A percentile compares a stretch with the other conserved stretches of the same genome.
These are phyloP conservation scores for Schwanniomyces etchellsii DNA, from an alignment of 1,139 yeast genomes.

Conservation along the genomic window DNA sequence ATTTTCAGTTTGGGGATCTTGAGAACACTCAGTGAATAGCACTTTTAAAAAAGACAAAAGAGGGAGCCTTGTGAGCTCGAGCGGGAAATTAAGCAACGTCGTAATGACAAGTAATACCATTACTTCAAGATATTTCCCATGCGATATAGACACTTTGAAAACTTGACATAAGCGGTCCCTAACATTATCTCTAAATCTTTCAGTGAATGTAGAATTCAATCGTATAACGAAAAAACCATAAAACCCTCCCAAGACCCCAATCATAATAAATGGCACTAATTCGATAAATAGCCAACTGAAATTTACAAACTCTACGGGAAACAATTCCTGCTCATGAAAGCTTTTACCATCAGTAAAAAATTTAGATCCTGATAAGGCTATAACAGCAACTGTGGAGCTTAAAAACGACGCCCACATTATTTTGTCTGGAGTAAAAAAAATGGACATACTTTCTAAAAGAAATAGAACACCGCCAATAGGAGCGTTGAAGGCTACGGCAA, in stretches of 20 bases:
- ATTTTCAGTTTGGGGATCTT: constrained; percentile 11
- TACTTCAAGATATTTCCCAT: constrained; percentile 41
- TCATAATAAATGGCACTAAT: constrained; percentile 56
- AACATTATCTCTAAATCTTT: constrained; percentile 14
- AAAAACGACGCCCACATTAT: constrained; percentile 82
- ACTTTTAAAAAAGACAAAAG: constrained; percentile 50
- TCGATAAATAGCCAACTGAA: constrained; percentile 73
- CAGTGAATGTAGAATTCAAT: constrained; percentile 33
- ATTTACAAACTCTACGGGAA: constrained; percentile 59
- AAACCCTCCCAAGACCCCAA: constrained; percentile 67
- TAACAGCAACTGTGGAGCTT: constrained; percentile 69
- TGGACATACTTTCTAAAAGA: constrained; percentile 68
- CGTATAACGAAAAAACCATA: constrained; percentile 53
- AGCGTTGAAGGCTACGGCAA: constrained; percentile 88
- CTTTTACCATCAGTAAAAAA: constrained; percentile 55
- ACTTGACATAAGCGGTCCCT: constrained; percentile 14
- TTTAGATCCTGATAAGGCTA: constrained; percentile 50
- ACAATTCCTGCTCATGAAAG: constrained; percentile 51
- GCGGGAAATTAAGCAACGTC: constrained; percentile 50
- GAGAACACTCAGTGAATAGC: constrained; percentile 60
- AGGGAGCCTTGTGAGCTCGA: constrained; percentile 50
- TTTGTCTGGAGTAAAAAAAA: constrained; percentile 55
- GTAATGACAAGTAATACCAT: constrained; percentile 44
- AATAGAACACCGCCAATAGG: constrained; percentile 94
- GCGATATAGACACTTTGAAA: constrained; percentile 10